Percentiles rank a stretch among this genome's conserved stretches.
These are phyloP conservation scores for Haematococcus lacustris DNA, from an alignment of 139 green algal species.

Conservation along the genomic window DNA sequence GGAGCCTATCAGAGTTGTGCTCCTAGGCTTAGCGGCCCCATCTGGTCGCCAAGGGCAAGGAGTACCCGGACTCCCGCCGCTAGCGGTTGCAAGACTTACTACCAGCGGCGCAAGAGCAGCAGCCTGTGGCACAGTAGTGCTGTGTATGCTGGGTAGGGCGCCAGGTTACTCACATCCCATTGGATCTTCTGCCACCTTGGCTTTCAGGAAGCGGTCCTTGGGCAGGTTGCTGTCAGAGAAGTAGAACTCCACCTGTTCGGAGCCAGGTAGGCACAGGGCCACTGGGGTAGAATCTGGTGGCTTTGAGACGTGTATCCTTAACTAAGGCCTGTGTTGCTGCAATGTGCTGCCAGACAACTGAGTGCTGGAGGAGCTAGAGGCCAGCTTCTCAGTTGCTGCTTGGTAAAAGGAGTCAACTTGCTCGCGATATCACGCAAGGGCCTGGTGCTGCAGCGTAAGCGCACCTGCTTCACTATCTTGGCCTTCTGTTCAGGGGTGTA, in stretches of 20 bases:
- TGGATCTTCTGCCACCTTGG: slow-evolving; percentile 47
- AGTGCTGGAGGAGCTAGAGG: neutral
- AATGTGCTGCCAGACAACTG: neutral
- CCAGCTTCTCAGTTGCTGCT: neutral
- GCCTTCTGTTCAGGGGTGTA: slow-evolving; percentile 1
- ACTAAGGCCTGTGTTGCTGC: neutral
- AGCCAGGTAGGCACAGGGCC: neutral
- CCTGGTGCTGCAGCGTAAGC: neutral
- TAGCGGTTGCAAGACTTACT: too few species aligned
- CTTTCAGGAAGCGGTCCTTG: slow-evolving; percentile 73
- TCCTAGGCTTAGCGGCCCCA: too few species aligned
- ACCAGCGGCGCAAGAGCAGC: too few species aligned
- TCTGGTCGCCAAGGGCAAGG: too few species aligned
- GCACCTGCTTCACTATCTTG: slow-evolving; percentile 18
- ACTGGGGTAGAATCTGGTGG: neutral
- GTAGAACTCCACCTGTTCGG: slow-evolving; percentile 85
- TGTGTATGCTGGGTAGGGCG: too few species aligned
- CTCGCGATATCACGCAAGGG: neutral
- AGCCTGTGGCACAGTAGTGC: neutral
- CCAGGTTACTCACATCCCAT: slow-evolving; percentile 52
- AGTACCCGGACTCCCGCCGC: too few species aligned
- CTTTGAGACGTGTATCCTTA: neutral
- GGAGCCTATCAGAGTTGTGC: too few species aligned
- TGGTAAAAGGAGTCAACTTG: neutral
- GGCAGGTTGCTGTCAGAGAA: slow-evolving; percentile 87